Conservation (phyloP, 164 flowering plant genomes). For the Malania oleifera region DNA sequence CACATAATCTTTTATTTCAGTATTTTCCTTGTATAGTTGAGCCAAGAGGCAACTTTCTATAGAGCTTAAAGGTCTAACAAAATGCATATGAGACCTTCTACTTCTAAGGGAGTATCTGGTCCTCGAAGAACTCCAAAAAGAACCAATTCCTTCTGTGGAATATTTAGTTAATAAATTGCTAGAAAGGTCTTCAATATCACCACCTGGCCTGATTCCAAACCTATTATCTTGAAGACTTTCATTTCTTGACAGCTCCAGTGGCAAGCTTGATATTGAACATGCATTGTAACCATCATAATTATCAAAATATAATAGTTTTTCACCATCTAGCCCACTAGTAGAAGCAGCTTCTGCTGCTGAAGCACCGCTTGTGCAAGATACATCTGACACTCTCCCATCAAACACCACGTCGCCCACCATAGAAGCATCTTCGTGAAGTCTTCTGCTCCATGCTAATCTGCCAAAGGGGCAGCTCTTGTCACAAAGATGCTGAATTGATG, state of each 20-base stretch:
- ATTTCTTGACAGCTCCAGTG: conserved; percentile 8
- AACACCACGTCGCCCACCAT: too few species aligned
- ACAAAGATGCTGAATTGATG: not conserved
- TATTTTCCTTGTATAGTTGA: conserved; percentile 53
- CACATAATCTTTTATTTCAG: conserved; percentile 48
- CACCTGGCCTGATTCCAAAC: conserved; percentile 5
- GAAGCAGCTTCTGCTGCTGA: conserved; percentile 16
- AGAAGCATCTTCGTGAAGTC: not conserved
- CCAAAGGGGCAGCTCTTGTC: not conserved
- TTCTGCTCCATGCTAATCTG: not conserved
- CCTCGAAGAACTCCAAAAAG: conserved; percentile 19
- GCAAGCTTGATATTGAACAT: conserved; percentile 22
- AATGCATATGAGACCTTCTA: conserved; percentile 18
- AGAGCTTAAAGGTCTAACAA: conserved; percentile 47
- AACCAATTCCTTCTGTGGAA: conserved; percentile 17
- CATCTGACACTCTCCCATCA: not conserved
- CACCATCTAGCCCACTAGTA: conserved; percentile 22
- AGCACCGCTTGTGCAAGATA: not conserved
- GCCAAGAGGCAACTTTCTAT: conserved; percentile 74
- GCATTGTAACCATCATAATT: conserved; percentile 15
- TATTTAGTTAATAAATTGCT: conserved; percentile 14
- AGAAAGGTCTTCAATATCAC: conserved; percentile 8
- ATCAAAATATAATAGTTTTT: conserved; percentile 13
- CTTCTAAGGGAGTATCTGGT: conserved; percentile 30
- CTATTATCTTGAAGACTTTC: conserved; percentile 14